A percentile compares a stretch with the other conserved stretches of the same genome.
Conservation (phyloP, 2,329 filamentous ascomycete genomes). For the Colletotrichum graminicola region DNA sequence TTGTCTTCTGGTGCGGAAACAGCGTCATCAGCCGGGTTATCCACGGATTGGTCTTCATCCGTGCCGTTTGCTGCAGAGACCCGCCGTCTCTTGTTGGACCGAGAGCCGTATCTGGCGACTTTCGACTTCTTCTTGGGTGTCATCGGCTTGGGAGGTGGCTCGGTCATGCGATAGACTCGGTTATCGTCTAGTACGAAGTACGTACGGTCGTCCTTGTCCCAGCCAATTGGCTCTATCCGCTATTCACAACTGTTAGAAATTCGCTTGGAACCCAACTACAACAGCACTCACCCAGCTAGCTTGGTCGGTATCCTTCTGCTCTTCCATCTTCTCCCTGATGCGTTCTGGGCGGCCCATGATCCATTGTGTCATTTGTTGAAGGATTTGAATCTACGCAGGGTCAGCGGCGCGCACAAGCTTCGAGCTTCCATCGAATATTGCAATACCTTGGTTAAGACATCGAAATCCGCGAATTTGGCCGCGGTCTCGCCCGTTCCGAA, state of each 20-base stretch:
- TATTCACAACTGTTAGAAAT: slow-evolving; percentile 46
- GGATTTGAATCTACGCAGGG: slow-evolving; percentile 70
- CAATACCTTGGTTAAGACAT: slow-evolving; percentile 81
- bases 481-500: slow-evolving; percentile 84
- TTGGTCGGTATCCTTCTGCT: slow-evolving; percentile 85
- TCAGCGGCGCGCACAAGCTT: neutral
- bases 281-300: slow-evolving; percentile 78
- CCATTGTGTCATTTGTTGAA: slow-evolving; percentile 93
- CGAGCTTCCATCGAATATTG: no score
- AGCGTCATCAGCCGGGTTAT: slow-evolving; percentile 45
- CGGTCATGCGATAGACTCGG: slow-evolving; percentile 88
- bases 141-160: slow-evolving; percentile 72
- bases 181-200: slow-evolving; percentile 97
- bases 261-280: no score
- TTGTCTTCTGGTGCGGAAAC: slow-evolving; percentile 62
- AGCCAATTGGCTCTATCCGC: slow-evolving; percentile 87
- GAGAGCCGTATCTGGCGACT: slow-evolving; percentile 70
- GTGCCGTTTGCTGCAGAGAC: slow-evolving; percentile 59
- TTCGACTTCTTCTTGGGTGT: slow-evolving; percentile 75
- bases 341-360: slow-evolving; percentile 88
- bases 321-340: slow-evolving; percentile 87
- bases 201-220: slow-evolving; percentile 86
- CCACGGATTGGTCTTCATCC: slow-evolving; percentile 50
- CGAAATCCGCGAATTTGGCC: slow-evolving; percentile 82
- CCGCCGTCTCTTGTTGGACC: slow-evolving; percentile 80